A percentile compares a stretch with the other conserved stretches of the same genome.
phyloP scores from a whole-genome alignment of 352 stramenopile species.

The Globisporangium yorkense region DNA sequence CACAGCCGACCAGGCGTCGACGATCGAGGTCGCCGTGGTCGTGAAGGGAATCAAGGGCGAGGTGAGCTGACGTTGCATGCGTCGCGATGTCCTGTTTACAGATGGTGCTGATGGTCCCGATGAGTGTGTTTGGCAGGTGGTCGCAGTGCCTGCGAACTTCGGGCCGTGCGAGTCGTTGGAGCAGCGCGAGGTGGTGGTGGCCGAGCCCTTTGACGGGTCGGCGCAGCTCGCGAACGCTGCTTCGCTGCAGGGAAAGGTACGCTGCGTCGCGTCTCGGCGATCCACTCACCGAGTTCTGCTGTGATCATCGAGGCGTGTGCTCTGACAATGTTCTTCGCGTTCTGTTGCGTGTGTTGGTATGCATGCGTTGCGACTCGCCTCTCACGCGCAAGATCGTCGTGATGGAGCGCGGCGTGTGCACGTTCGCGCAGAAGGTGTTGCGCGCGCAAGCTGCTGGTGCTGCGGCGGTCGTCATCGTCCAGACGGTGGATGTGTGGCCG shows the following conservation, averaged over 20 bases:
- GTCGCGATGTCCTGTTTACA: too few relatives aligned
- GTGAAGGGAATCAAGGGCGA: slow-evolving; percentile 74
- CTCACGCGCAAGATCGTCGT: slow-evolving; percentile 42
- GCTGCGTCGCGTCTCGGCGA: background rate
- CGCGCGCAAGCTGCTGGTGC: slow-evolving; percentile 53
- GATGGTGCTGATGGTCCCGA: too few relatives aligned
- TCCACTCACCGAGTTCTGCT: too few relatives aligned
- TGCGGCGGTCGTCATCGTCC: slow-evolving; percentile 55
- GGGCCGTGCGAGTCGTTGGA: slow-evolving; percentile 59
- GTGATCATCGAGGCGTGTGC: too few relatives aligned
- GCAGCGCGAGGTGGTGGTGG: slow-evolving; percentile 32
- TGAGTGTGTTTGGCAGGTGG: slow-evolving; percentile 27
- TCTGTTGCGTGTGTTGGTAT: background rate
- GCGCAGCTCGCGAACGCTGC: slow-evolving; percentile 31
- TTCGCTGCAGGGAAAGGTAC: slow-evolving; percentile 40
- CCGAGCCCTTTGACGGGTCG: slow-evolving; percentile 55
- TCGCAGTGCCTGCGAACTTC: slow-evolving; percentile 71
- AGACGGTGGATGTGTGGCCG: slow-evolving; percentile 71
- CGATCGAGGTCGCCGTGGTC: slow-evolving; percentile 56
- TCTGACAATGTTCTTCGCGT: background rate
- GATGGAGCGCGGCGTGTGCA: slow-evolving; percentile 62
- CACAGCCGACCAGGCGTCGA: slow-evolving; percentile 60
- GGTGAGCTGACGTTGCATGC: slow-evolving; percentile 15
- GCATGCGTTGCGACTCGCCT: background rate
- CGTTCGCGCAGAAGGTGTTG: slow-evolving; percentile 70